phyloP scores from a whole-genome alignment of 331 rosid genomes.

The Malus hybrid region DNA sequence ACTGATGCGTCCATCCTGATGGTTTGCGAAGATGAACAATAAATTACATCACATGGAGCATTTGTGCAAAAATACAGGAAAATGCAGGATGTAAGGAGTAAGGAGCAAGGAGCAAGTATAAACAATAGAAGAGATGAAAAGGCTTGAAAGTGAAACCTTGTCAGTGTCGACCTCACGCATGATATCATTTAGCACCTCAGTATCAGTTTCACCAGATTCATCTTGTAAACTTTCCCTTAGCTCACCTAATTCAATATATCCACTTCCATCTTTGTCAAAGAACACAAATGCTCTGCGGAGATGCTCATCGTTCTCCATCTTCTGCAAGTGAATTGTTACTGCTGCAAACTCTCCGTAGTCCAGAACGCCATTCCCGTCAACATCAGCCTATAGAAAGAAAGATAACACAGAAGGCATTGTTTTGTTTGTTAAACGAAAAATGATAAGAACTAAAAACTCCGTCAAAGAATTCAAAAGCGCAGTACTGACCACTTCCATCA shows the following conservation, averaged over 20 bases:
- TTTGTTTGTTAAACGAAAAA: background rate
- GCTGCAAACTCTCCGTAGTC: constrained; percentile 99
- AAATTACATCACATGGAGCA: background rate
- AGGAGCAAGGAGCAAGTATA: background rate
- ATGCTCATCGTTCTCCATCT: constrained; percentile 94
- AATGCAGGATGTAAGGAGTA: background rate
- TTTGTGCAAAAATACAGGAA: background rate
- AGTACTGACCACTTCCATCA: constrained; percentile 89
- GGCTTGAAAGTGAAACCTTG: constrained; percentile 58
- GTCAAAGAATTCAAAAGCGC: background rate
- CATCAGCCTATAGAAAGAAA: constrained; percentile 63
- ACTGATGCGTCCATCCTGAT: constrained; percentile 84
- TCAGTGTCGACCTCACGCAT: constrained; percentile 97
- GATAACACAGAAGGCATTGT: background rate
- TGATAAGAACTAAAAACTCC: background rate
- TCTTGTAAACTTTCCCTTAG: constrained; percentile 64
- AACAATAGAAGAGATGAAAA: background rate
- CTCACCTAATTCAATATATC: constrained; percentile 74
- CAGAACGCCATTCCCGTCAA: constrained; percentile 93
- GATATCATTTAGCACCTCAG: constrained; percentile 69
- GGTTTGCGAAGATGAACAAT: background rate
- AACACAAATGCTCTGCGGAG: constrained; percentile 75
- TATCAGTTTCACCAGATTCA: constrained; percentile 66
- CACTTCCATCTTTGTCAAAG: constrained; percentile 88
- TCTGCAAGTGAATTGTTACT: constrained; percentile 93